Conservation (phyloP, 2,329 filamentous ascomycete genomes). For the Aspergillus luchuensis region DNA sequence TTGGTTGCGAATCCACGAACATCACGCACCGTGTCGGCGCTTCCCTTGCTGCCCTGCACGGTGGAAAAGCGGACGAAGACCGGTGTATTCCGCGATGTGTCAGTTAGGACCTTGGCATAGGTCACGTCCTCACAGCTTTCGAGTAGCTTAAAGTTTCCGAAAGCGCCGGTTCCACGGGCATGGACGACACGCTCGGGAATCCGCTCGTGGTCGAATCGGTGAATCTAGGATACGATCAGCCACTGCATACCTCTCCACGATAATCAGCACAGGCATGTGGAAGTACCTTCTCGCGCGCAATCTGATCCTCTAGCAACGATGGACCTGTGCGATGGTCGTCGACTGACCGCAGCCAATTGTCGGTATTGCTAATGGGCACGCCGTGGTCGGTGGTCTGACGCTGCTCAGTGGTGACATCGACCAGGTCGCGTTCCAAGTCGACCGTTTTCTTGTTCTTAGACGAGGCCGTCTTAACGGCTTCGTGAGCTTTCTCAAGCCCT, state of each 20-base stretch:
- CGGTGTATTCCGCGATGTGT: constrained; percentile 64
- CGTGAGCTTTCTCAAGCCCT: constrained; percentile 34
- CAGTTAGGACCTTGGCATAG: constrained; percentile 64
- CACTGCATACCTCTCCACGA: not conserved
- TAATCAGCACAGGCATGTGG: not conserved
- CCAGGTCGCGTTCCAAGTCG: constrained; percentile 62
- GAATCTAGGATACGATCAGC: constrained; percentile 38
- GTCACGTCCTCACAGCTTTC: constrained; percentile 66
- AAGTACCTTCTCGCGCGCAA: constrained; percentile 70
- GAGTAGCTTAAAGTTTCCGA: constrained; percentile 66
- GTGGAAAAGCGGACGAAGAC: constrained; percentile 74
- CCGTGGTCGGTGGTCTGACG: constrained; percentile 77
- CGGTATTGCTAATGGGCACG: constrained; percentile 69
- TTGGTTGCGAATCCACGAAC: constrained; percentile 75
- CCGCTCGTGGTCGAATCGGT: constrained; percentile 72
- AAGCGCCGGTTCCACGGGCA: constrained; percentile 65
- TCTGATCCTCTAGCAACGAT: constrained; percentile 68
- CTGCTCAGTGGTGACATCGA: constrained; percentile 59
- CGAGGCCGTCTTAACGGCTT: constrained; percentile 26
- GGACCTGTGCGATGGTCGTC: constrained; percentile 67
- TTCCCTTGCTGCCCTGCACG: constrained; percentile 69
- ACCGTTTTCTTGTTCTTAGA: constrained; percentile 55
- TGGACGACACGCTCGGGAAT: constrained; percentile 70
- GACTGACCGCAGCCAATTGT: constrained; percentile 72
- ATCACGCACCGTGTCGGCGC: constrained; percentile 75